Conservation (phyloP, 352 stramenopile species). For the Pythium dissimile region DNA sequence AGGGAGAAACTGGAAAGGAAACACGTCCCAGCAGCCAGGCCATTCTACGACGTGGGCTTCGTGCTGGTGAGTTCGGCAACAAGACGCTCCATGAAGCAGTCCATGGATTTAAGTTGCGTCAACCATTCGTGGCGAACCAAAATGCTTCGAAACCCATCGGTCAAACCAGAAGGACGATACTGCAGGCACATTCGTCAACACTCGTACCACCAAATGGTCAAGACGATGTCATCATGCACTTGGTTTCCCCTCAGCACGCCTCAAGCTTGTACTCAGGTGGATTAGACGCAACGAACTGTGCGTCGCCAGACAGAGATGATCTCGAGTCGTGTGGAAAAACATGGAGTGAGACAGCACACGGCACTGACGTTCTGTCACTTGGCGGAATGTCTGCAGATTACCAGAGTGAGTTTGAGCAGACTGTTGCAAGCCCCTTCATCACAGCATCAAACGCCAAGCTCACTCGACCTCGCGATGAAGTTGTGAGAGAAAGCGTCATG, state of each 20-base stretch:
- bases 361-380: background rate
- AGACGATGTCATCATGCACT: too few relatives aligned
- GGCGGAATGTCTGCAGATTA: background rate
- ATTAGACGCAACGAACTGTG: too few relatives aligned
- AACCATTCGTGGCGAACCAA: conserved; percentile 7
- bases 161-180: too few relatives aligned
- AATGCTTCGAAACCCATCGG: background rate
- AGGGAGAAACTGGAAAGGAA: too few relatives aligned
- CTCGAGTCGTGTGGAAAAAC: background rate
- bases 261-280: too few relatives aligned
- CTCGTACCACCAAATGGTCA: too few relatives aligned
- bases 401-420: background rate
- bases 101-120: conserved; percentile 42
- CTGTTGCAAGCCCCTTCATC: background rate
- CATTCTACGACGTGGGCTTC: conserved; percentile 8
- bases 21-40: background rate
- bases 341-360: background rate
- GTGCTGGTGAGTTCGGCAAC: conserved; percentile 64
- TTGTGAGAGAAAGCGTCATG: background rate
- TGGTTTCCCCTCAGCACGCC: too few relatives aligned
- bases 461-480: background rate
- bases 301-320: too few relatives aligned
- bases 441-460: conserved; percentile 1
- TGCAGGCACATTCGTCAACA: too few relatives aligned
- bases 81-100: conserved; percentile 62